A percentile compares a stretch with the other conserved stretches of the same genome.
These are phyloP conservation scores for Colletotrichum sp. DNA, from an alignment of 2,329 filamentous ascomycete genomes.

Conservation along the genomic window DNA sequence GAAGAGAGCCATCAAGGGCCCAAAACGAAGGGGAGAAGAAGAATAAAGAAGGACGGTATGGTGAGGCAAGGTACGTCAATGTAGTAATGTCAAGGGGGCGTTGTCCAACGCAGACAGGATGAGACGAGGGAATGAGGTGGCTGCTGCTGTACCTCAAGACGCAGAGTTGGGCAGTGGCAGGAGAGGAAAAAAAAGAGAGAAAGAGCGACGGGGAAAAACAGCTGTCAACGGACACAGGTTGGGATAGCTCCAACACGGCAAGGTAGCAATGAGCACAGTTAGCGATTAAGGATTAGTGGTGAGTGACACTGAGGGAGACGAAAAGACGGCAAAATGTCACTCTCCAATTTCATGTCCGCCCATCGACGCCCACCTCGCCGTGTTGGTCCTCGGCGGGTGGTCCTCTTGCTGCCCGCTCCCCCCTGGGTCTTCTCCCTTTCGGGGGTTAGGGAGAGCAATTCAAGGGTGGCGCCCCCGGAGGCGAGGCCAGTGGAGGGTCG, in stretches of 20 bases:
- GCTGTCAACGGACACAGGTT: background rate
- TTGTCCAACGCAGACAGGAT: background rate
- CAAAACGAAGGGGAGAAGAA: background rate
- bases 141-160: background rate
- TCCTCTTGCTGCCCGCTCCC: background rate
- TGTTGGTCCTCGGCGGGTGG: background rate
- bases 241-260: background rate
- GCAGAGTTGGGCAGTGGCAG: background rate
- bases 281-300: background rate
- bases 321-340: background rate
- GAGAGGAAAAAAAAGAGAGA: background rate
- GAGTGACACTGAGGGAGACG: background rate
- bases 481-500: background rate
- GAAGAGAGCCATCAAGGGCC: background rate
- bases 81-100: background rate
- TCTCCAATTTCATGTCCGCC: background rate
- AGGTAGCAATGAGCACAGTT: background rate
- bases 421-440: background rate
- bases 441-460: background rate
- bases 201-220: background rate
- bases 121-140: background rate
- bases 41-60: background rate
- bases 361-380: background rate
- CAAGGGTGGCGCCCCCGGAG: background rate
- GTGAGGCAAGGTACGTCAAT: background rate